phyloP scores from a whole-genome alignment of 306 rosid genomes.

The Delonix regia region DNA sequence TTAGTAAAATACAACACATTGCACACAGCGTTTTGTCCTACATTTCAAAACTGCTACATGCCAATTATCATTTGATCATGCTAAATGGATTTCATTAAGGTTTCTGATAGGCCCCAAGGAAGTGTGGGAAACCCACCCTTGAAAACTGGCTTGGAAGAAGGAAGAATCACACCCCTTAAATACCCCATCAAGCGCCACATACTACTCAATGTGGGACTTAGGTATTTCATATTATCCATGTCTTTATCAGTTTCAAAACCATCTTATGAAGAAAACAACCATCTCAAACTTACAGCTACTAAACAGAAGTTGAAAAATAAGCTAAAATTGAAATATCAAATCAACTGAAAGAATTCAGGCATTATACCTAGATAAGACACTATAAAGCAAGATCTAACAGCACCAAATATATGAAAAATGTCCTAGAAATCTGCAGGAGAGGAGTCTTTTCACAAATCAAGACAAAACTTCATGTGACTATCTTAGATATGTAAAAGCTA shows the following conservation, averaged over 20 bases:
- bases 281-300: background rate
- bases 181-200: too few species aligned
- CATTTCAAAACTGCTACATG: background rate
- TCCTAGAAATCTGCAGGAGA: background rate
- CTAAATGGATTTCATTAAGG: background rate
- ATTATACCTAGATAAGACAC: background rate
- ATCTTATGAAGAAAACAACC: slow-evolving; percentile 7
- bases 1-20: background rate
- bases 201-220: too few species aligned
- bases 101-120: too few species aligned
- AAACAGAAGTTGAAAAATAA: background rate
- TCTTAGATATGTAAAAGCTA: background rate
- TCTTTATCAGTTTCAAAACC: slow-evolving; percentile 1
- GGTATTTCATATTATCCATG: too few species aligned
- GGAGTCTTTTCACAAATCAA: background rate
- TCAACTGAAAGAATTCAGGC: background rate
- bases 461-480: background rate
- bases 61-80: background rate
- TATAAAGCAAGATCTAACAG: background rate
- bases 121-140: too few species aligned
- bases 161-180: too few species aligned
- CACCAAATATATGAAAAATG: background rate
- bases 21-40: background rate
- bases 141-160: too few species aligned
- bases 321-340: background rate